Evolutionary conservation across 257 asterid genomes (phyloP), one percentile per base, ranked within the genome.

Genomic region (Primulina eburnea): DNA sequence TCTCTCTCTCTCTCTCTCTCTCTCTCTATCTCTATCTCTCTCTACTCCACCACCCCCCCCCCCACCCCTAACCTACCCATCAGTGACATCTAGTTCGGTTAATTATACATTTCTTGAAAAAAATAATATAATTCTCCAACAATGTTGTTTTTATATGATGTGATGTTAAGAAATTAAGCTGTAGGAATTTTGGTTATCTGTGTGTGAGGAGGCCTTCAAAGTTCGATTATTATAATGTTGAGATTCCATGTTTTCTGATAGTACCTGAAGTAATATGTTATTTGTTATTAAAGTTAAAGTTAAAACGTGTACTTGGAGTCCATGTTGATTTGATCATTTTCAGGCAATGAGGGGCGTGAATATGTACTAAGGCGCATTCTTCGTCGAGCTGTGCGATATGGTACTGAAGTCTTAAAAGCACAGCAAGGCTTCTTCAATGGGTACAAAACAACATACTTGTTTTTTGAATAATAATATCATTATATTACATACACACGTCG

Each of bases 341-440:
- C 85, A 93, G 99, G 99, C 71, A 94, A 91, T 61, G 99, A 94
- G 82, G 99, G 98, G 24, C 99, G 99, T 65, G 99, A 94, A 67
- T 94, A 94, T 80, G 97, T 89, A 60, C 82, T 94, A 72, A 84
- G 99, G 74, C 96, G 99, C 68, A 94, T 94, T 71, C 94, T 94
- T 63, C 92, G 99, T 16, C 87, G 98, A 73, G 99, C 98, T 74
- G 99, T 91, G 61, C 92, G 99, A 75, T 94, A 94, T 73, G 99
- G 99, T 64, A 89, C 96, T 59, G 97, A 94, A 84, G 97, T 94
- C 62, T 80, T 94, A 71, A 86, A 94, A 74, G 98, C 97, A 12
- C 81, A 84, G 58, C 90, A 75, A 76, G 98, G 98, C 50, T 91
- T 94, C 78, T 94, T 94, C 85, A 80, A 82, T 70, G 89, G 95